Base-by-base conservation (phyloP, 1,284 basidiomycete species). In the Marasmius sp. region DNA sequence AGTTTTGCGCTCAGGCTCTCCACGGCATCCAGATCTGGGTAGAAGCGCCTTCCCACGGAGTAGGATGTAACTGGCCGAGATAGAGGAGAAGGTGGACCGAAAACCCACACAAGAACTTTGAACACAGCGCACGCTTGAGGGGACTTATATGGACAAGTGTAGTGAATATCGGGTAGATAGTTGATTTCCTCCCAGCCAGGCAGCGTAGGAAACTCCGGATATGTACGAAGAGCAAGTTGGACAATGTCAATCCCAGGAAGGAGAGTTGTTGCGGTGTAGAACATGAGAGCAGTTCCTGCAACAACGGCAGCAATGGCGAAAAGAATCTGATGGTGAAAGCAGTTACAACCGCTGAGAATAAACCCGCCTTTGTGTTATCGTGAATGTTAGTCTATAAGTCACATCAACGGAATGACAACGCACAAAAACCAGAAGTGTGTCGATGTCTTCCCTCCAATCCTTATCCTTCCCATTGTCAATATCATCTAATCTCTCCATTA, bases 401-500 rank as follows among this genome's bases (percentile, higher is more conserved):
- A n/a, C n/a, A n/a, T n/a, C 5, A 33, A 22, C 8, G 20, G 49
- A 41, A 1, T 41, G 43, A 10, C 41, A 41, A 57, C 54, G 3
- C 18, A 52, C 51, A 41, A 57, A 57, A n/a, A 61, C 56, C 18
- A 61, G 56, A 5, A 58, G 33, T 8, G 60, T 61, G 37, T 61
- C 60, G 34, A 61, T 58, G n/a, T 63, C 62, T 34, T 60, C 48
- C 11, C 57, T 63, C 58, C 59, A 63, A 3, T 38, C 54, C 20
- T 53, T 48, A 20, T 39, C 34, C 37, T 34, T 22, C 16, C 20
- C 62, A 8, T 53, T 37, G 38, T 63, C 59, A 20, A 60, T 43
- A 20, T 47, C 56, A 12, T 60, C 48, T 1, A 63, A 45, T 36
- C 18, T 33, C 8, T 45, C 57, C n/a, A 45, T 49, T 9, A 37